Conservation (phyloP, 176 grass and related monocot genomes). For the Hyparrhenia diplandra region DNA sequence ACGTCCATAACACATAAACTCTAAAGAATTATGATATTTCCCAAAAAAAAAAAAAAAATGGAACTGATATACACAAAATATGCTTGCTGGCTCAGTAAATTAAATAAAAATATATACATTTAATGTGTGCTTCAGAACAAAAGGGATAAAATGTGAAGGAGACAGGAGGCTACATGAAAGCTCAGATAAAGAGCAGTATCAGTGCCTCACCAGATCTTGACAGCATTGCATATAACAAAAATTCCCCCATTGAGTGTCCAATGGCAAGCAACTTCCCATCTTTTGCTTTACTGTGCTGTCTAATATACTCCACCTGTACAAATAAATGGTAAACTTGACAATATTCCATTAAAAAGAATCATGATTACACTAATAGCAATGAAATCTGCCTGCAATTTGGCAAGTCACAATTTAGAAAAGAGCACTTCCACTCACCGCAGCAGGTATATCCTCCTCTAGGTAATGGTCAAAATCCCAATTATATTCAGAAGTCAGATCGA, state of each 20-base stretch:
- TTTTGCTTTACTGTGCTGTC: constrained; percentile 46
- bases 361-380: neutral
- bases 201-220: constrained; percentile 56
- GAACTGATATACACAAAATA: neutral
- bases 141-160: neutral
- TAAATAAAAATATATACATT: neutral
- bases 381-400: neutral
- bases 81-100: neutral
- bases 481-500: constrained; percentile 62
- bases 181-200: neutral
- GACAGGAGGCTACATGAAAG: neutral
- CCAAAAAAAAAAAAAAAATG: neutral
- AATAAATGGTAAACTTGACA: neutral
- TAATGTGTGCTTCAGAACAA: neutral
- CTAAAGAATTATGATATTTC: neutral
- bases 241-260: constrained; percentile 79
- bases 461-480: constrained; percentile 87
- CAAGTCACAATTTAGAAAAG: constrained; percentile 8
- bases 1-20: neutral
- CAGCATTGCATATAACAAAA: constrained; percentile 79
- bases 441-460: constrained; percentile 87
- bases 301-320: constrained; percentile 72
- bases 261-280: constrained; percentile 81
- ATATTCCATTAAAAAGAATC: neutral
- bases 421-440: constrained; percentile 35